Base-by-base conservation (phyloP, 495 filamentous ascomycete species). In the Stereocaulon alpinum region DNA sequence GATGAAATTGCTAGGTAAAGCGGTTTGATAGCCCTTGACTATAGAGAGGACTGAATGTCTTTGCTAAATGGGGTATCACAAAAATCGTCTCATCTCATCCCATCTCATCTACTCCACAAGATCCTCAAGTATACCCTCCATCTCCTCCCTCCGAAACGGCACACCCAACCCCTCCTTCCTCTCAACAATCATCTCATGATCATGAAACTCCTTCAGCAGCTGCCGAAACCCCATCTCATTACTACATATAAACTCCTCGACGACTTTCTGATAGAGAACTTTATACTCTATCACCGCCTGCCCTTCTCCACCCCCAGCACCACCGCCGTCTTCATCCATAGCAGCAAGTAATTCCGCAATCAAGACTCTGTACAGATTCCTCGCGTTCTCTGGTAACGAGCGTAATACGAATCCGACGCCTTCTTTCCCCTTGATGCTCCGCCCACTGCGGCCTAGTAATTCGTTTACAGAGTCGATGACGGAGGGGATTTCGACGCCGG, bases 161-260 rank as follows among this genome's bases (percentile, higher is more conserved):
- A 96, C 82, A 54, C 86, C 86, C 37, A 98, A 71, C 2, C 78
- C 80, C 74, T 97, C 92, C 73, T 90, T 91, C 61, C 85, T 82
- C 56, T 84, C 89, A 22, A 86, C 86, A 60, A 98, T 83, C 86
- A 97, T 97, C 66, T 95, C 89, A 73, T 98, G 93, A 65, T 98
- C 93, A 68, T 95, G 88, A 71, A 98, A 95, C 80, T 98, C 93
- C 73, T 96, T 97, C 66, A 98, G 69, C 71, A 98, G 62, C 32
- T 89, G 92, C 62, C 93, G 78, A 72, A 97, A 98, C 65, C 85
- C 89, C 82, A 96, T 90, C 77, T 98, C 93, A 60, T 85, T 94
- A 64, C 88, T 91, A 63, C 92, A 96, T 43, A 97, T 91, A 70
- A 98, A 96, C 68, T 96, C 90, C 72, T 95, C 92, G 24, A 90